Base-by-base conservation (phyloP, 129 eudicot genomes). In the Calendula officinalis region DNA sequence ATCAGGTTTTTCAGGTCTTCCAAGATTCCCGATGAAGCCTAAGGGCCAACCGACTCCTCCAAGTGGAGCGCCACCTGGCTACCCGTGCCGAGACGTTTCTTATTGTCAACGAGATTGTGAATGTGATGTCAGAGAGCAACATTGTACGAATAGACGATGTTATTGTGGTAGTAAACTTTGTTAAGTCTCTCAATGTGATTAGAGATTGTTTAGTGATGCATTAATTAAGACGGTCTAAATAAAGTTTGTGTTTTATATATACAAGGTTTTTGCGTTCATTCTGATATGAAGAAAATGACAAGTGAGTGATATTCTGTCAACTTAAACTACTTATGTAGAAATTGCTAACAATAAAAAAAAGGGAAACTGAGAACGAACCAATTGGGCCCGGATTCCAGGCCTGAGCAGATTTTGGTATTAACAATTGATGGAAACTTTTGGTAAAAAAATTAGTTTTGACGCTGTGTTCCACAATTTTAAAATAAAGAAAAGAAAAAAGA, bases 1-100 rank as follows among this genome's bases (percentile, higher is more conserved):
- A 36, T 22, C 46, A 34, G 15, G 41, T 8, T 13, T 12, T 9
- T 7, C 27, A 55, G 73, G 53, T 68, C 8, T 56, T 32, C 15
- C 64, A 14, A n/a, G 6, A 33, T 41, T n/a, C 3, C 55, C 64
- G 43, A 30, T 44, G 8, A 68, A 68, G 36, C 64, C 73, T 2
- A 68, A 68, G n/a, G 55, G 48, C 27, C 1, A 13, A 27, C 73
- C 64, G 12, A 9, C 4, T 55, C 73, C 73, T 54, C 73, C 73
- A 32, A 43, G 54, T 15, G 73, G 73, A 33, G 34, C 72, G 8
- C n/a, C 63, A 12, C 14, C 44, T 3, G 73, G 73, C 40, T 68
- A 55, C 44, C 42, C 64, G 4, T 68, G 64, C 62, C 11, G 4
- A 9, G 13, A 2, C 16, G 35, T 35, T 15, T 44, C 0, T 42